A percentile compares a stretch with the other conserved stretches of the same genome.
These are phyloP conservation scores for Cladosporium sp. DNA, from an alignment of 2,329 filamentous ascomycete species.

Conservation along the genomic window DNA sequence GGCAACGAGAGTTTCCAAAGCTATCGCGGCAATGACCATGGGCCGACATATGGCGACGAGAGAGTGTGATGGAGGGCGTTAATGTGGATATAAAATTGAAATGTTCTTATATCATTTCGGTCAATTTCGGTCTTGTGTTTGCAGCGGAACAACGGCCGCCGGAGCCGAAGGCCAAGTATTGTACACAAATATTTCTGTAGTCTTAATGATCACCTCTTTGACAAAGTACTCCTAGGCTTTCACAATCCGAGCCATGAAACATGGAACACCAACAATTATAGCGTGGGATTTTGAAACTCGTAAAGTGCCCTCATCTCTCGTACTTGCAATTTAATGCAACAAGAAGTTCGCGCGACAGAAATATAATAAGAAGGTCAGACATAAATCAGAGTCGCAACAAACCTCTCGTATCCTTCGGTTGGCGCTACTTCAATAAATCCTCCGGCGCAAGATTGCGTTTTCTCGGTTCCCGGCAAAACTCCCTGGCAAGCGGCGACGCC, in stretches of 20 bases:
- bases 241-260: not conserved
- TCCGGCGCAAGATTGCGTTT: not conserved
- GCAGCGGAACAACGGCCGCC: not conserved
- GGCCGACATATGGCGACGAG: constrained; percentile 5
- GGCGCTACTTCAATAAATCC: not conserved
- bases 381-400: not conserved
- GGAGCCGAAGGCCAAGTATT: not conserved
- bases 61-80: not conserved
- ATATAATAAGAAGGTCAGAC: not conserved
- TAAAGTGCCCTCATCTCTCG: not conserved
- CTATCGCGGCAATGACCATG: constrained; percentile 1
- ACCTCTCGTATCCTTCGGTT: not conserved
- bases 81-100: not conserved
- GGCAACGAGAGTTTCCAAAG: constrained; percentile 8
- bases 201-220: not conserved
- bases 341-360: not conserved
- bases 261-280: not conserved
- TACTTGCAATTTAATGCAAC: not conserved
- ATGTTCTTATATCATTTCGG: not conserved
- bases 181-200: not conserved
- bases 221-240: not conserved
- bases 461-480: not conserved
- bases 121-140: not conserved
- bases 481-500: not conserved
- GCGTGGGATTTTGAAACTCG: not conserved